Conservation (phyloP, 305 asterid genomes). For the Fraxinus xanthoxyloides region DNA sequence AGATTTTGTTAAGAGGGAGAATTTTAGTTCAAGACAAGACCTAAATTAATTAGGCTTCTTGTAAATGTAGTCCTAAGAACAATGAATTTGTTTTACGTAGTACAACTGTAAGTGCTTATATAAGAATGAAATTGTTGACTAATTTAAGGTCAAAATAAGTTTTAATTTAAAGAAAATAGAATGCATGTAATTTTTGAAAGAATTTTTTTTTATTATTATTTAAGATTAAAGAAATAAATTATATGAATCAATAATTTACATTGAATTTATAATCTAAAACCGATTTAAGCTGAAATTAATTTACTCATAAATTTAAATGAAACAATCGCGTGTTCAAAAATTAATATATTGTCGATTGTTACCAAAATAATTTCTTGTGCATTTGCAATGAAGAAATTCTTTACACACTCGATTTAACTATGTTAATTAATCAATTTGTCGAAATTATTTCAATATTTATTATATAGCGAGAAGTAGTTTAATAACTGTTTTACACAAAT, state of each 20-base stretch:
- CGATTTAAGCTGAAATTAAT: too few species aligned
- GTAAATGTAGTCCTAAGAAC: background rate
- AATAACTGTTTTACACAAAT: background rate
- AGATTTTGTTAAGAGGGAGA: background rate
- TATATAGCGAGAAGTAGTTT: background rate
- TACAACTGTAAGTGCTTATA: background rate
- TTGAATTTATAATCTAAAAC: background rate
- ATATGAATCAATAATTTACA: background rate
- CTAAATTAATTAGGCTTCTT: background rate
- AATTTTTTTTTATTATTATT: too few species aligned
- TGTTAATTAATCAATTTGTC: background rate
- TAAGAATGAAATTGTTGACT: background rate
- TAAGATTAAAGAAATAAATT: background rate
- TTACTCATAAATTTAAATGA: too few species aligned
- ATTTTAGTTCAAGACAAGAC: constrained; percentile 5
- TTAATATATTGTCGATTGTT: too few species aligned
- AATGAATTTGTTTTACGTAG: background rate
- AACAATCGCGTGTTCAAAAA: background rate
- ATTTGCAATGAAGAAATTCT: too few species aligned
- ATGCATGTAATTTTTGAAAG: background rate
- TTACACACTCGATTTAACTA: too few species aligned
- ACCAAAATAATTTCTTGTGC: too few species aligned
- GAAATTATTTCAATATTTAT: background rate
- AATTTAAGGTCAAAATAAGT: background rate
- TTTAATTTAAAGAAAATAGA: background rate